Percentiles rank a stretch among this genome's conserved stretches.
Evolutionary conservation across 169 alveolate genomes (phyloP).

Genomic region (Cryptosporidium muris): DNA sequence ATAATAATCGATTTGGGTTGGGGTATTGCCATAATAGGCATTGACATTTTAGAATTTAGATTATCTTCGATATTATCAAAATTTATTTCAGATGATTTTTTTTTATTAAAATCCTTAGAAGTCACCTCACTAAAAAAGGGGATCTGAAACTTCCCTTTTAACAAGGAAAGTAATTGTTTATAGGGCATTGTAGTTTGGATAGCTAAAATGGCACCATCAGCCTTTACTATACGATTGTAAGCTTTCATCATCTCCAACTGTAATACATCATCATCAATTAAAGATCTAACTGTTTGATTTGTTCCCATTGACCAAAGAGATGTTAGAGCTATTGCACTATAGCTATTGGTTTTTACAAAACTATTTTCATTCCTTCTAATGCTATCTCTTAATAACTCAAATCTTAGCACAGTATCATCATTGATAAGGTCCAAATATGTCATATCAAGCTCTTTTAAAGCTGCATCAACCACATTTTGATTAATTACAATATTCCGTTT

Average conservation of each 20-base stretch:
- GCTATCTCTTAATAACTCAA: constrained; percentile 52
- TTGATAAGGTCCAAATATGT: constrained; percentile 22
- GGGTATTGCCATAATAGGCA: constrained; percentile 8
- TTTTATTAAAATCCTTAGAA: neutral
- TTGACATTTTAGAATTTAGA: neutral
- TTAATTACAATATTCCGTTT: constrained; percentile 23
- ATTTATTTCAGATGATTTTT: neutral
- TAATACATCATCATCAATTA: constrained; percentile 43
- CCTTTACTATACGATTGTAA: constrained; percentile 19
- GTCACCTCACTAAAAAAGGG: constrained; percentile 21
- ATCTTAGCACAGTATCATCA: constrained; percentile 50
- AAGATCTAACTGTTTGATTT: constrained; percentile 6
- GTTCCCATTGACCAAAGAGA: constrained; percentile 43
- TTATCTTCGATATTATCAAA: neutral
- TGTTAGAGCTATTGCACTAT: constrained; percentile 24
- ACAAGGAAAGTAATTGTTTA: constrained; percentile 24
- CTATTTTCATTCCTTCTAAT: constrained; percentile 7
- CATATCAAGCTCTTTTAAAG: constrained; percentile 20
- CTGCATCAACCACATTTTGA: constrained; percentile 46
- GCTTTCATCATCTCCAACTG: constrained; percentile 49
- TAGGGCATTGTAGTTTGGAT: constrained; percentile 40
- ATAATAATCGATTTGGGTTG: constrained; percentile 39
- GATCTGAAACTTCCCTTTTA: constrained; percentile 19
- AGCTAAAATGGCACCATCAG: constrained; percentile 5
- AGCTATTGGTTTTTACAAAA: constrained; percentile 12